These are phyloP conservation scores for Cubamyces lactineus DNA, from an alignment of 768 basidiomycete genomes.

Conservation along the genomic window DNA sequence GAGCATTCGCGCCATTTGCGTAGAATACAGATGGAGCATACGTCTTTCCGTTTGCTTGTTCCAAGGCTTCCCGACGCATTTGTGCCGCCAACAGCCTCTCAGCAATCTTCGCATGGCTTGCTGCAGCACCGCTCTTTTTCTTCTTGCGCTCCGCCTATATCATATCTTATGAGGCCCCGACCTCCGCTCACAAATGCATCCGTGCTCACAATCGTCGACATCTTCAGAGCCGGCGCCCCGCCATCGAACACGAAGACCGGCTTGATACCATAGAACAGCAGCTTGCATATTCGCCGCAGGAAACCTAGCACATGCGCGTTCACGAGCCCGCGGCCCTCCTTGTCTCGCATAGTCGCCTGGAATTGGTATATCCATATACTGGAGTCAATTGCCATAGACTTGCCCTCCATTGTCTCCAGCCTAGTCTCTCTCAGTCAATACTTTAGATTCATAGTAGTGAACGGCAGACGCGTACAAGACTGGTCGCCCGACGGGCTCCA, in stretches of 20 bases:
- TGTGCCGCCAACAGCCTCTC: constrained; percentile 93
- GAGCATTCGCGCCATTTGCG: not conserved
- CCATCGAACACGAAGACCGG: constrained; percentile 99
- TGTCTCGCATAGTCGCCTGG: constrained; percentile 98
- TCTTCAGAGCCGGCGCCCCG: constrained; percentile 89
- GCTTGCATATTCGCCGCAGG: constrained; percentile 87
- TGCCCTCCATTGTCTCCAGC: constrained; percentile 94
- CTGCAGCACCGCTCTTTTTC: constrained; percentile 89
- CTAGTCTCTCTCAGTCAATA: constrained; percentile 42
- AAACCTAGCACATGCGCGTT: constrained; percentile 96
- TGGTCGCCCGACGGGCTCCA: constrained; percentile 92
- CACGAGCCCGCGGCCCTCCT: constrained; percentile 85
- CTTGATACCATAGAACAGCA: constrained; percentile 96
- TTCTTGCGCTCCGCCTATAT: constrained; percentile 87
- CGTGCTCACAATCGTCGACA: constrained; percentile 77
- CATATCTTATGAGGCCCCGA: not conserved
- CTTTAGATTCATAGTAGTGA: not conserved
- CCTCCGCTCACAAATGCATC: not conserved
- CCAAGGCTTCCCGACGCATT: constrained; percentile 85
- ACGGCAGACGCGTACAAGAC: constrained; percentile 66
- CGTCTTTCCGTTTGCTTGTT: constrained; percentile 52
- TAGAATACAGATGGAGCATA: constrained; percentile 35
- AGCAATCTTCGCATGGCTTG: constrained; percentile 84
- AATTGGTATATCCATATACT: constrained; percentile 99
- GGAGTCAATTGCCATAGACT: constrained; percentile 94